A percentile compares a stretch with the other conserved stretches of the same genome.
These are phyloP conservation scores for Penicillium janthinellum DNA, from an alignment of 2,329 filamentous ascomycete genomes.

Conservation along the genomic window DNA sequence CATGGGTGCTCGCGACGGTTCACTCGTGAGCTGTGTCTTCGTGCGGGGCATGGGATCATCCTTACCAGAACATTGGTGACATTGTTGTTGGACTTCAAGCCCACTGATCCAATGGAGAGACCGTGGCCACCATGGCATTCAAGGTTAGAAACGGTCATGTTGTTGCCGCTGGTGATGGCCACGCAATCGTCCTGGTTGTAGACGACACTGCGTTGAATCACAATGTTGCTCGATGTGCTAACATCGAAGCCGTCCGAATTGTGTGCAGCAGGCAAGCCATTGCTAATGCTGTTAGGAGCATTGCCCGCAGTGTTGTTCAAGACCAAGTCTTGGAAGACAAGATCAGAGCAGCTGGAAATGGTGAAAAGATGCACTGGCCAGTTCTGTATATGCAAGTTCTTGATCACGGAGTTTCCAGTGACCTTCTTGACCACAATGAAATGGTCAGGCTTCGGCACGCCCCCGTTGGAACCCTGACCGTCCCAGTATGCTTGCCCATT, in stretches of 20 bases:
- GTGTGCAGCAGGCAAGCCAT: conserved; percentile 25
- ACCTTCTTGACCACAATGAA: conserved; percentile 2
- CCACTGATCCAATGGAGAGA: conserved; percentile 60
- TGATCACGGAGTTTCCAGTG: neutral
- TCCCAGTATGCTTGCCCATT: conserved; percentile 4
- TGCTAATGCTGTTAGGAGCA: neutral
- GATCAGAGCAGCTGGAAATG: neutral
- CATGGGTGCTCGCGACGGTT: neutral
- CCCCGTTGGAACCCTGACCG: neutral
- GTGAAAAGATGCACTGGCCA: conserved; percentile 3
- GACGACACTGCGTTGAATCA: conserved; percentile 53
- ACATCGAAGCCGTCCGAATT: conserved; percentile 53
- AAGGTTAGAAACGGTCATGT: conserved; percentile 28
- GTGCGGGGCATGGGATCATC: no score
- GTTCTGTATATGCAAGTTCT: neutral
- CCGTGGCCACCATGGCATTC: conserved; percentile 50
- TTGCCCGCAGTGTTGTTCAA: conserved; percentile 1
- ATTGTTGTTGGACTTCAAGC: conserved; percentile 56
- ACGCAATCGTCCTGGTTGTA: conserved; percentile 63
- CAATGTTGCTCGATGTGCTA: conserved; percentile 47
- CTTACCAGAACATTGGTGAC: conserved; percentile 50
- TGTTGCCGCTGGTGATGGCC: conserved; percentile 57
- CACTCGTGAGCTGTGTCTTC: neutral
- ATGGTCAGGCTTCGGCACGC: neutral
- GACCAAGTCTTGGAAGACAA: neutral